Percentiles rank a stretch among this genome's conserved stretches.
phyloP scores from a whole-genome alignment of 2,329 filamentous ascomycete species.

The Fusarium sp. region DNA sequence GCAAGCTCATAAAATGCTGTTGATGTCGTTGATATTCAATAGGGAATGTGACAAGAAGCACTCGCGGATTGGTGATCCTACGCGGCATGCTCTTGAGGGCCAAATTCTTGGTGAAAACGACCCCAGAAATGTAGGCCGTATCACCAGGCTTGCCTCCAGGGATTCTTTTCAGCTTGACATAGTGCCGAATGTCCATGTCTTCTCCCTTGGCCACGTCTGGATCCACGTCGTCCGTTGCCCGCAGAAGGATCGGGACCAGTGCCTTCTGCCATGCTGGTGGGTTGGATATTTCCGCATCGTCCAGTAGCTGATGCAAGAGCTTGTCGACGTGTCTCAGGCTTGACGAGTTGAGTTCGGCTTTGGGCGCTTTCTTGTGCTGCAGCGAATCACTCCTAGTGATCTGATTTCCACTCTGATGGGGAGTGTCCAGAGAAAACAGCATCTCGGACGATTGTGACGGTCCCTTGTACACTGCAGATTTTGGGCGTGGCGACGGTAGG shows the following conservation, averaged over 20 bases:
- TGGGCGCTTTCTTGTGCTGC: constrained; percentile 77
- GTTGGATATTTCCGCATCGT: constrained; percentile 80
- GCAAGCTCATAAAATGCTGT: constrained; percentile 95
- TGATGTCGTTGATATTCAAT: constrained; percentile 93
- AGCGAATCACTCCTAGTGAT: constrained; percentile 86
- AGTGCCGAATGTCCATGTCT: constrained; percentile 96
- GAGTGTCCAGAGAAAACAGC: constrained; percentile 59
- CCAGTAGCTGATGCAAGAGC: constrained; percentile 84
- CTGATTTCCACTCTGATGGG: constrained; percentile 58
- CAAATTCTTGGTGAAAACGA: constrained; percentile 97
- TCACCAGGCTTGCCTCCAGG: constrained; percentile 90
- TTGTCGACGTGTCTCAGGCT: constrained; percentile 90
- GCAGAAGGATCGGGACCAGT: constrained; percentile 87
- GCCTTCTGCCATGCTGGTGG: constrained; percentile 88
- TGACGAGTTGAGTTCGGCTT: constrained; percentile 86
- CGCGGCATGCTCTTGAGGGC: constrained; percentile 96
- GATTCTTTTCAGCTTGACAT: constrained; percentile 97
- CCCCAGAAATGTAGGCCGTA: constrained; percentile 94
- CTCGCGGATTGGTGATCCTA: constrained; percentile 83
- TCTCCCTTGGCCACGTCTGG: constrained; percentile 92
- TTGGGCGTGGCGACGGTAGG: constrained; percentile 77
- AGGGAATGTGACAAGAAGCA: constrained; percentile 92
- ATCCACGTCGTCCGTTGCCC: constrained; percentile 93
- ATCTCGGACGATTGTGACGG: constrained; percentile 64
- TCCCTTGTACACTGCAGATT: constrained; percentile 68